A percentile compares a stretch with the other conserved stretches of the same genome.
Conservation (phyloP, 1,139 yeast species). For the Zygoascus sp. region DNA sequence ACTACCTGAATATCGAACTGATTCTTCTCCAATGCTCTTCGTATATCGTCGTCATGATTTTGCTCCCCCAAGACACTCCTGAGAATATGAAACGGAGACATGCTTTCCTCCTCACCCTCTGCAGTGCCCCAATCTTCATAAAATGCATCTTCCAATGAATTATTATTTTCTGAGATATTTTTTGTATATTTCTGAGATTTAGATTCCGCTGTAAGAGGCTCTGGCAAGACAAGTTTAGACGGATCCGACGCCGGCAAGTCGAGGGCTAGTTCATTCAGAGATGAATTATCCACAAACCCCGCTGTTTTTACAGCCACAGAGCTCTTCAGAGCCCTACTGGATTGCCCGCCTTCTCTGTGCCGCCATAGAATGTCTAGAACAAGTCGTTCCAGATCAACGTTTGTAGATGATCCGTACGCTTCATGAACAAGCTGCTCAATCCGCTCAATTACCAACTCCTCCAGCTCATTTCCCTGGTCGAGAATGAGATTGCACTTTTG, state of each 20-base stretch:
- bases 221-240: constrained; percentile 16
- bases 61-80: constrained; percentile 32
- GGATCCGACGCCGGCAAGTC: constrained; percentile 14
- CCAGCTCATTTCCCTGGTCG: constrained; percentile 31
- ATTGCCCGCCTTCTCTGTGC: constrained; percentile 32
- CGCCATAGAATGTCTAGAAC: constrained; percentile 42
- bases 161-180: background rate
- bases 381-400: constrained; percentile 28
- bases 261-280: constrained; percentile 11
- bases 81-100: constrained; percentile 34
- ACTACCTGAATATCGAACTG: constrained; percentile 33
- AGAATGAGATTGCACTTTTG: constrained; percentile 32
- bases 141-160: background rate
- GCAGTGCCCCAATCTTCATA: constrained; percentile 3
- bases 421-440: constrained; percentile 35
- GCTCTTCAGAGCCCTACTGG: background rate
- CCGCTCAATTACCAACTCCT: constrained; percentile 39
- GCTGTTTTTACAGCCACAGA: background rate
- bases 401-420: constrained; percentile 18
- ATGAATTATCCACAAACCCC: constrained; percentile 15
- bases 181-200: background rate
- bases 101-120: constrained; percentile 13
- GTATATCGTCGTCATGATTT: constrained; percentile 31
- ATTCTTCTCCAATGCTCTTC: constrained; percentile 30
- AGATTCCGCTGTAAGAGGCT: background rate